Percentiles rank a stretch among this genome's conserved stretches.
Evolutionary conservation across 352 stramenopile genomes (phyloP).

Genomic region (Globisporangium iwayamae): DNA sequence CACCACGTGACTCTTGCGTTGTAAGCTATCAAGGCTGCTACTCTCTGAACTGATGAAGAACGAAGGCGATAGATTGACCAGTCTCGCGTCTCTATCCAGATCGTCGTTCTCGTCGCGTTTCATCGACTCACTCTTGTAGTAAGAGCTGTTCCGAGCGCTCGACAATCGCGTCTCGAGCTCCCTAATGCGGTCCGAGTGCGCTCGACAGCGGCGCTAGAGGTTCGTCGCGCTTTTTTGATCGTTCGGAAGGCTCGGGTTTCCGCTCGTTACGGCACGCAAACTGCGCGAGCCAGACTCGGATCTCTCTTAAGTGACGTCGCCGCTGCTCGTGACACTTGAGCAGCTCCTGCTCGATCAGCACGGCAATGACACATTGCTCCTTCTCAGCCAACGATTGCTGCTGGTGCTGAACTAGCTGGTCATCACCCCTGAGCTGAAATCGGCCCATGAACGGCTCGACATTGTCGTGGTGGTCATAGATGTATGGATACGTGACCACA

Average conservation of each 20-base stretch:
- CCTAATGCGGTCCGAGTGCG: slow-evolving; percentile 35
- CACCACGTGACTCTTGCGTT: slow-evolving; percentile 49
- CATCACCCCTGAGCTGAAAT: background rate
- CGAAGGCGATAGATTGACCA: background rate
- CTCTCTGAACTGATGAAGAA: background rate
- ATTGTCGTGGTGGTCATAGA: background rate
- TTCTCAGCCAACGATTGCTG: background rate
- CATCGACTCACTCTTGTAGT: slow-evolving; percentile 16
- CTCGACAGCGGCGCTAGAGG: slow-evolving; percentile 32
- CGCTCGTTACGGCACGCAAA: slow-evolving; percentile 53
- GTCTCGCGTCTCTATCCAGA: background rate
- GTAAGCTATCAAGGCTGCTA: too few species aligned
- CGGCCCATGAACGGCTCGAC: background rate
- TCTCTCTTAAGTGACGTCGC: slow-evolving; percentile 31
- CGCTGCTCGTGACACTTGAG: slow-evolving; percentile 34
- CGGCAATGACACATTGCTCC: slow-evolving; percentile 17
- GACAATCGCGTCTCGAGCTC: slow-evolving; percentile 30
- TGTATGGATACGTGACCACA: slow-evolving; percentile 18
- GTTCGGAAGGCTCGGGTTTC: slow-evolving; percentile 36
- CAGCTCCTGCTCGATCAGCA: slow-evolving; percentile 44
- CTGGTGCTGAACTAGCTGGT: background rate
- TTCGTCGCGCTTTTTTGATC: slow-evolving; percentile 28
- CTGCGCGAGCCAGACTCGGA: slow-evolving; percentile 42
- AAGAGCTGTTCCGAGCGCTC: slow-evolving; percentile 27
- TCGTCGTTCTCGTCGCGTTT: slow-evolving; percentile 5